phyloP scores from a whole-genome alignment of 2,329 filamentous ascomycete species.

The Trichoderma koningii region DNA sequence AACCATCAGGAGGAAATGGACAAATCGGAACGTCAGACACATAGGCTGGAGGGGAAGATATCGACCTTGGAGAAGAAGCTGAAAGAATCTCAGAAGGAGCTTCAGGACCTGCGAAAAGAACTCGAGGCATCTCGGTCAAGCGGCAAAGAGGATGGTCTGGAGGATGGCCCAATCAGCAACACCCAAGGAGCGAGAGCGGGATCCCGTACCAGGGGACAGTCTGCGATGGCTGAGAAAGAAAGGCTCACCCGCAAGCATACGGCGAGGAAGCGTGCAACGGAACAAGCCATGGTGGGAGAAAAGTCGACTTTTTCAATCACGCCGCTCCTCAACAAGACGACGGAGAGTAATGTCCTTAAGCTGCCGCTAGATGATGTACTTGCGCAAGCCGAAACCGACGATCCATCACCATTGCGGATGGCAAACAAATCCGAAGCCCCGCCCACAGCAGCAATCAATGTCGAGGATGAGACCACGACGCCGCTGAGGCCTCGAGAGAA shows the following conservation, averaged over 20 bases:
- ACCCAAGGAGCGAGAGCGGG: constrained; percentile 49
- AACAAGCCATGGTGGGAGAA: constrained; percentile 64
- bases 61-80: constrained; percentile 70
- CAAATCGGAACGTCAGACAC: constrained; percentile 63
- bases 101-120: constrained; percentile 61
- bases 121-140: constrained; percentile 46
- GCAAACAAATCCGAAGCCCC: constrained; percentile 34
- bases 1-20: constrained; percentile 56
- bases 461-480: neutral
- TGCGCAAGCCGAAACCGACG: neutral
- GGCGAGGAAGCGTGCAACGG: constrained; percentile 59
- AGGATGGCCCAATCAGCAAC: constrained; percentile 30
- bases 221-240: constrained; percentile 49
- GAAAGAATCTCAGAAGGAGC: constrained; percentile 67
- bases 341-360: constrained; percentile 32
- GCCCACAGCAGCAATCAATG: constrained; percentile 21
- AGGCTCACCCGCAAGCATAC: constrained; percentile 45
- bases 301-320: constrained; percentile 95
- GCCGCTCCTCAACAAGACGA: constrained; percentile 79
- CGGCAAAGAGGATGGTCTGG: constrained; percentile 40
- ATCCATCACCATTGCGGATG: constrained; percentile 28
- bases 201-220: constrained; percentile 43
- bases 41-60: constrained; percentile 69
- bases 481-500: constrained; percentile 3
- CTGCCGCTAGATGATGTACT: constrained; percentile 16